These are phyloP conservation scores for Lipomyces starkeyi DNA, from an alignment of 805 yeast species.

Conservation along the genomic window DNA sequence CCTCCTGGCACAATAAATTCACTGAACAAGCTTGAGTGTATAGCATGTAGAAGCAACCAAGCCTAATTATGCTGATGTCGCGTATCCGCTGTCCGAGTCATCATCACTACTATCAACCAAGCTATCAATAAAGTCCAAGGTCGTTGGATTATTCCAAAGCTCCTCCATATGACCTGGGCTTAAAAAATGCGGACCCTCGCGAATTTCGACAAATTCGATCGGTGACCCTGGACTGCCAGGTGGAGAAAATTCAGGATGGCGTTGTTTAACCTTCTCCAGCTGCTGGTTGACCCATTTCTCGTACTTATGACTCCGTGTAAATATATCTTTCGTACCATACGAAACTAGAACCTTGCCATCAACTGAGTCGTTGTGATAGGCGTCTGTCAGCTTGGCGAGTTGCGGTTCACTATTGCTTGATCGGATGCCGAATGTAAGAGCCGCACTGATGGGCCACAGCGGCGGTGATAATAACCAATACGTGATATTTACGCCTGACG, in stretches of 20 bases:
- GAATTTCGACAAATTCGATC: conserved; percentile 16
- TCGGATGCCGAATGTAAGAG: conserved; percentile 21
- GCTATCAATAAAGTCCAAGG: conserved; percentile 12
- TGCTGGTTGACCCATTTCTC: conserved; percentile 26
- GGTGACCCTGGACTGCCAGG: background rate
- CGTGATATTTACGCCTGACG: conserved; percentile 15
- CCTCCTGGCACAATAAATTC: background rate
- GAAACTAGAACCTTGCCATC: conserved; percentile 27
- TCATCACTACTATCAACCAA: conserved; percentile 9
- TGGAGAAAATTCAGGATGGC: background rate
- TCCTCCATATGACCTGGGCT: conserved; percentile 12
- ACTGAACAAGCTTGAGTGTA: background rate
- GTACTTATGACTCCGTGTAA: conserved; percentile 18
- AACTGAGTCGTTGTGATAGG: background rate
- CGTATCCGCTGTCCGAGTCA: conserved; percentile 1
- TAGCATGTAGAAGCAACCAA: background rate
- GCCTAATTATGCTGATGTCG: background rate
- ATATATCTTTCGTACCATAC: conserved; percentile 29
- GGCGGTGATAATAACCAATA: conserved; percentile 32
- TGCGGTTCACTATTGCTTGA: conserved; percentile 27
- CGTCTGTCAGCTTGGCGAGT: conserved; percentile 5
- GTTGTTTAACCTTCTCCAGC: background rate
- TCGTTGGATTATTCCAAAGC: conserved; percentile 21
- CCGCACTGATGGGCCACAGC: conserved; percentile 28
- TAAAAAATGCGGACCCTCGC: conserved; percentile 26